These are phyloP conservation scores for Microbotryum intermedium DNA, from an alignment of 1,284 basidiomycete species.

Conservation along the genomic window DNA sequence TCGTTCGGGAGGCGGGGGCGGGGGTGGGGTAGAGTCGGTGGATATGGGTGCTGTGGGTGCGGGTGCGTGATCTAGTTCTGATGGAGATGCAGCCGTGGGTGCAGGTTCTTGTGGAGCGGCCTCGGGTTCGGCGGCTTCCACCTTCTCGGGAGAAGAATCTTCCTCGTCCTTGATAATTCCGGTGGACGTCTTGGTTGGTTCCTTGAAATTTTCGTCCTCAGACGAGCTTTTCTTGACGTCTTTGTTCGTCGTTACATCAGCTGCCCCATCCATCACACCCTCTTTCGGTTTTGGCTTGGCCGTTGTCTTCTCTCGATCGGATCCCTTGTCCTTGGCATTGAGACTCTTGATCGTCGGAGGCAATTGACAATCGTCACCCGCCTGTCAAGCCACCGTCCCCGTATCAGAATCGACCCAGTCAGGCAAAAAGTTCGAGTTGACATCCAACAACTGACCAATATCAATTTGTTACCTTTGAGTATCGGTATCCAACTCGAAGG, in stretches of 20 bases:
- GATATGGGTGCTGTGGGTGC: background rate
- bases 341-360: conserved; percentile 79
- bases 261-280: conserved; percentile 1
- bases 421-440: too few species aligned
- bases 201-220: too few species aligned
- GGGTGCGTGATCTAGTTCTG: background rate
- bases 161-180: too few species aligned
- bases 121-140: too few species aligned
- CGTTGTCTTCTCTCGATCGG: conserved; percentile 10
- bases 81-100: background rate
- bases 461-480: conserved; percentile 74
- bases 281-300: conserved; percentile 22
- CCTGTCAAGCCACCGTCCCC: conserved; percentile 31
- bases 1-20: background rate
- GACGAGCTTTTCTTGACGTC: too few species aligned
- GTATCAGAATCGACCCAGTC: conserved; percentile 1
- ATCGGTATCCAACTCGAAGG: conserved; percentile 95
- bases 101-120: background rate
- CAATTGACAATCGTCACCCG: conserved; percentile 48
- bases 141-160: too few species aligned
- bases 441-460: conserved; percentile 80
- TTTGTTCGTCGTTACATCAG: too few species aligned
- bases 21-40: background rate
- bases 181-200: too few species aligned
- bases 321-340: conserved; percentile 1